Percentiles rank a stretch among this genome's conserved stretches.
Evolutionary conservation across 2,329 filamentous ascomycete genomes (phyloP).

Genomic region (Hymenoscyphus scutula): DNA sequence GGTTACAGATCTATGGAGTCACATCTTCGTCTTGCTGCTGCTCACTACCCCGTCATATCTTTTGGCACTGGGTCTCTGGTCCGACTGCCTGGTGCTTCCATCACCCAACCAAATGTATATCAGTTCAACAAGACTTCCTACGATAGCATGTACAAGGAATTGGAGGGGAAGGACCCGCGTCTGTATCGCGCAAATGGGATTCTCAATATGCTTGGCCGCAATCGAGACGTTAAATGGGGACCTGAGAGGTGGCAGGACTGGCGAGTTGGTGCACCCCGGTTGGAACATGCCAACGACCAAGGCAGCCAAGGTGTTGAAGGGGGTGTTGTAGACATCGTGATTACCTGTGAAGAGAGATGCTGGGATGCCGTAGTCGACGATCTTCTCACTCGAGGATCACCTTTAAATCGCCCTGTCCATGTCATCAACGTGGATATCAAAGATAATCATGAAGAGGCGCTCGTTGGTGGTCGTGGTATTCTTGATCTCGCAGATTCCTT

Average conservation of each 20-base stretch:
- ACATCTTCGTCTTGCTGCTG: slow-evolving; percentile 85
- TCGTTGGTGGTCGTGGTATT: slow-evolving; percentile 86
- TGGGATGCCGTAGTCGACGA: slow-evolving; percentile 98
- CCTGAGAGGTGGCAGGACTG: slow-evolving; percentile 98
- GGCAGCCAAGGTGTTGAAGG: slow-evolving; percentile 80
- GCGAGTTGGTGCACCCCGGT: slow-evolving; percentile 79
- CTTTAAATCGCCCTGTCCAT: slow-evolving; percentile 89
- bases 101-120: slow-evolving; percentile 94
- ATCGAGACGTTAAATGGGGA: slow-evolving; percentile 88
- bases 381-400: slow-evolving; percentile 77
- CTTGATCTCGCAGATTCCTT: slow-evolving; percentile 84
- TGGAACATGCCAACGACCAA: slow-evolving; percentile 72
- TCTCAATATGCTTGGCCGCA: slow-evolving; percentile 92
- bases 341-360: slow-evolving; percentile 96
- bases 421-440: slow-evolving; percentile 98
- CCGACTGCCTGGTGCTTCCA: slow-evolving; percentile 84
- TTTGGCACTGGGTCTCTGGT: slow-evolving; percentile 96
- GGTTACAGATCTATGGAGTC: slow-evolving; percentile 91
- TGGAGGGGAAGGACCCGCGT: slow-evolving; percentile 78
- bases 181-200: slow-evolving; percentile 91
- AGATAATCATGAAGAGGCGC: slow-evolving; percentile 95
- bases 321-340: slow-evolving; percentile 88
- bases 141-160: slow-evolving; percentile 88
- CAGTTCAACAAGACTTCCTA: slow-evolving; percentile 97
- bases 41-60: slow-evolving; percentile 91